Evolutionary conservation across 306 rosid genomes (phyloP), one percentile per base, ranked within the genome.

Genomic region (Elaeagnus macrophylla): DNA sequence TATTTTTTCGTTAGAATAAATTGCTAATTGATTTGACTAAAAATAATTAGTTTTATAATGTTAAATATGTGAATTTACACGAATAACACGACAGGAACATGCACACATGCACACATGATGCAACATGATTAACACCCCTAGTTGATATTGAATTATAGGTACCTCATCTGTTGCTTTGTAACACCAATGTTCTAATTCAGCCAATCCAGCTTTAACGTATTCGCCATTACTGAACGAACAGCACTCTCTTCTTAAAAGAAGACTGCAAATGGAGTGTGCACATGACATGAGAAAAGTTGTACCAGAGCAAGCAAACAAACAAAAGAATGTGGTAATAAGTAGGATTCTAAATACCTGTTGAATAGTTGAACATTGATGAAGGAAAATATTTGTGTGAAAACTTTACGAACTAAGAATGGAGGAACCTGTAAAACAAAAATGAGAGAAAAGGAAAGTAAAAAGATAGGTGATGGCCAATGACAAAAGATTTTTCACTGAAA

Each of bases 211-310:
- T 75, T 93, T 88, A 47, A 93, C 94, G 53, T 88, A 93, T 63
- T 93, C 99, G 18, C 99, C 99, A 5, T 93, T 93, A 70, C 99
- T 93, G 76, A 93, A 93, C 9, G 99, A 93, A 72, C 99, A 93
- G 59, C 99, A 93, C 78, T 93, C 99, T 0, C 96, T 93, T 64
- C 96, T 86, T 83, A 93, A 74, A 61, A 93, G 79, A 73, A 93
- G 95, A 61, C 99, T 93, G 83, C 81, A 60, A 12, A 10, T 9
- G 46, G 19, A 35, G 48, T 7, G 39, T 25, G 36, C 17, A 51
- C 7, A 40, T 48, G 50, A 62, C 2, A 18, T 20, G 20, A 50
- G 37, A 36, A 20, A 12, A 62, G 39, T 42, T 41, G 20, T 53
- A 53, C 38, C 40, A 32, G 32, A n/a, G n/a, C n/a, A n/a, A 41